Evolutionary conservation across 495 filamentous ascomycete genomes (phyloP).

Genomic region (Podospora pseudocomata): DNA sequence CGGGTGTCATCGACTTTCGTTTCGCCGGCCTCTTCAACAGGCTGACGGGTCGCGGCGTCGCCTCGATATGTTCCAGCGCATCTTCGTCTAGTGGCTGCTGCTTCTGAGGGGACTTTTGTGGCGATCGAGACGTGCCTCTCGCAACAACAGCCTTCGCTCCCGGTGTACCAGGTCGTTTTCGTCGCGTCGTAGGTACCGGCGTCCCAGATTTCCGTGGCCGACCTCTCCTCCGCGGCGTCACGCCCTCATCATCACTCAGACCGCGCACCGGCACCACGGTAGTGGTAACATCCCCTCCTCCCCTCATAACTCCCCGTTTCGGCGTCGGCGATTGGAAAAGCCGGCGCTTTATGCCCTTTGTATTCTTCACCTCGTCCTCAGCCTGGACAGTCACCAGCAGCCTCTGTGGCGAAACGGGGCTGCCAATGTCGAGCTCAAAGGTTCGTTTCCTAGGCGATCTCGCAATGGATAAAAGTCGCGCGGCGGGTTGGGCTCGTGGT

Average conservation of each 20-base stretch:
- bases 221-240: constrained; percentile 40
- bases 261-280: constrained; percentile 51
- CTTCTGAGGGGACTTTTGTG: constrained; percentile 15
- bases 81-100: constrained; percentile 24
- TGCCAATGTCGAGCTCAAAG: constrained; percentile 52
- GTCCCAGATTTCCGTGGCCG: constrained; percentile 40
- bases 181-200: constrained; percentile 33
- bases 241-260: constrained; percentile 40
- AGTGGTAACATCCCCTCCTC: constrained; percentile 29
- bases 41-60: constrained; percentile 23
- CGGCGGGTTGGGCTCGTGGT: constrained; percentile 28
- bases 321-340: constrained; percentile 41
- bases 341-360: constrained; percentile 30
- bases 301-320: constrained; percentile 17
- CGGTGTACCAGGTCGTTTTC: constrained; percentile 44
- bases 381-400: constrained; percentile 53
- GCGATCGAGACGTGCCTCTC: constrained; percentile 1
- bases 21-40: constrained; percentile 24
- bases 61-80: constrained; percentile 12
- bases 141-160: constrained; percentile 18
- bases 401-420: constrained; percentile 47
- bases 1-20: constrained; percentile 27
- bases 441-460: constrained; percentile 51
- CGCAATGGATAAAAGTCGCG: constrained; percentile 29
- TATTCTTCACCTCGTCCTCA: constrained; percentile 32